A percentile compares a stretch with the other conserved stretches of the same genome.
phyloP scores from a whole-genome alignment of 192 early-diverging fungal genomes.

The Paraglomus occultum region DNA sequence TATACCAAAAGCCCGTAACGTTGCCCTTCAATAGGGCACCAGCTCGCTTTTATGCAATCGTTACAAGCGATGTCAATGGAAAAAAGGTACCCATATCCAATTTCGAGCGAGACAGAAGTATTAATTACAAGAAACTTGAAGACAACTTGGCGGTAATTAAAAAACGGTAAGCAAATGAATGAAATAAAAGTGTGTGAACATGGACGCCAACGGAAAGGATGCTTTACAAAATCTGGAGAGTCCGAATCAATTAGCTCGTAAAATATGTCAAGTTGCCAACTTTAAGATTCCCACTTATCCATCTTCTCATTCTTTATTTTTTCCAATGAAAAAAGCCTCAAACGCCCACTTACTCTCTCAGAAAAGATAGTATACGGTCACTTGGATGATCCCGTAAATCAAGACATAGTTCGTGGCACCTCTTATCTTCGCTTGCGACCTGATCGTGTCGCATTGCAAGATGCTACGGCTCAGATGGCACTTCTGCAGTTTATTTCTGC shows the following conservation, averaged over 20 bases:
- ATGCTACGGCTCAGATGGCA: constrained; percentile 98
- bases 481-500: constrained; percentile 98
- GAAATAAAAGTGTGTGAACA: too few relatives aligned
- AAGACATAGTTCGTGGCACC: constrained; percentile 89
- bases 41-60: too few relatives aligned
- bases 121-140: constrained; percentile 97
- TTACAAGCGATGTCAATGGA: neutral
- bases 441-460: constrained; percentile 98
- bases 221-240: neutral
- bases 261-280: neutral
- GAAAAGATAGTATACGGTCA: constrained; percentile 99
- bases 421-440: constrained; percentile 96
- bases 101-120: constrained; percentile 89
- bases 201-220: too few relatives aligned
- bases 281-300: constrained; percentile 4
- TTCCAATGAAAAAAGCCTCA: constrained; percentile 56
- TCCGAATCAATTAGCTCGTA: constrained; percentile 9
- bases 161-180: constrained; percentile 65
- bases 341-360: constrained; percentile 88
- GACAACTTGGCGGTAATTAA: constrained; percentile 92
- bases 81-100: constrained; percentile 88
- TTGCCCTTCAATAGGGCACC: too few relatives aligned
- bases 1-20: too few relatives aligned
- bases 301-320: neutral
- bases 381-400: constrained; percentile 91